These are phyloP conservation scores for Pythium rishiriense DNA, from an alignment of 352 stramenopile genomes.

Conservation along the genomic window DNA sequence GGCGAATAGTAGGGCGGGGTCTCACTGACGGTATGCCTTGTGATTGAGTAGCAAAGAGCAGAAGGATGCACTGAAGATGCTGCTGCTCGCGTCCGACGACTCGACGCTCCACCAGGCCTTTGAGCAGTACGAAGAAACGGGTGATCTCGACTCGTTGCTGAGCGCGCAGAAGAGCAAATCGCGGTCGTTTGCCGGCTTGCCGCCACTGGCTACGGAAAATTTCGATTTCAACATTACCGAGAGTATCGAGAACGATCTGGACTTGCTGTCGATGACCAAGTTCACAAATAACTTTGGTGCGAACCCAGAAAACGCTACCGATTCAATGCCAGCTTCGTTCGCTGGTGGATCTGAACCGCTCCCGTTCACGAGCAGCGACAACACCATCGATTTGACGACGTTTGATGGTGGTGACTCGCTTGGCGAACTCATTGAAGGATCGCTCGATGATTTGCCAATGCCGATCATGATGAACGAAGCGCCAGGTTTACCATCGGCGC, in stretches of 20 bases:
- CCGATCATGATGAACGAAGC: constrained; percentile 62
- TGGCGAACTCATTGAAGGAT: constrained; percentile 52
- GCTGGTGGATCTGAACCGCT: constrained; percentile 36
- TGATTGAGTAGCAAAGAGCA: constrained; percentile 61
- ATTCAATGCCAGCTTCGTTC: constrained; percentile 7
- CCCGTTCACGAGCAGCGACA: constrained; percentile 36
- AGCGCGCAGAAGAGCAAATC: constrained; percentile 65
- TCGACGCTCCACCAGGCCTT: constrained; percentile 71
- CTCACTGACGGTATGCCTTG: not conserved
- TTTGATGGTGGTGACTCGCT: constrained; percentile 32
- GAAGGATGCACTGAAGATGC: constrained; percentile 78
- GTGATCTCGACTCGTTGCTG: constrained; percentile 70
- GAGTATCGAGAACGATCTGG: constrained; percentile 78
- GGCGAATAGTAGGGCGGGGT: not conserved
- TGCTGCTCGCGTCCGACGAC: constrained; percentile 79
- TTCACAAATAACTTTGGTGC: constrained; percentile 35
- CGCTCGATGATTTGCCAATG: constrained; percentile 61
- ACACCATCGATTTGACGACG: constrained; percentile 28
- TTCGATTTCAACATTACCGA: constrained; percentile 82
- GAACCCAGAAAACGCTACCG: constrained; percentile 17
- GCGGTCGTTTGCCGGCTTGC: constrained; percentile 60
- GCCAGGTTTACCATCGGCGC: constrained; percentile 41
- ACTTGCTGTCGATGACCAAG: constrained; percentile 73
- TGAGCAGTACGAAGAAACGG: constrained; percentile 79
- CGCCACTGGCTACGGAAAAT: constrained; percentile 53